A percentile compares a stretch with the other conserved stretches of the same genome.
Evolutionary conservation across 2,329 filamentous ascomycete genomes (phyloP).

Genomic region (Decorospora gaudefroyi): DNA sequence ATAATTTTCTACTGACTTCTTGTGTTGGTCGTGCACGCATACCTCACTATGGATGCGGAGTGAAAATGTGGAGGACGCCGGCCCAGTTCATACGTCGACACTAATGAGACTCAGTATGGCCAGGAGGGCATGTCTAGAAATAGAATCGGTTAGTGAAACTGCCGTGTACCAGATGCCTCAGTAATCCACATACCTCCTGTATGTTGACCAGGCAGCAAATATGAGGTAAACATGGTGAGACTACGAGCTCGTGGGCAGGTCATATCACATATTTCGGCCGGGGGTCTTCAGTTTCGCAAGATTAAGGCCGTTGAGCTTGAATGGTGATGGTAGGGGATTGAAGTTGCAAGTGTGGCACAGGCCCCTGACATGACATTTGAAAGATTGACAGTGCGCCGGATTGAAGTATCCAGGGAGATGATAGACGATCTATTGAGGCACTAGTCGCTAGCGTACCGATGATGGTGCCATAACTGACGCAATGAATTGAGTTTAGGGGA

Average conservation of each 20-base stretch:
- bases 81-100: conserved; percentile 11
- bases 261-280: no score
- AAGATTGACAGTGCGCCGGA: conserved; percentile 15
- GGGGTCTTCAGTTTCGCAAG: conserved; percentile 2
- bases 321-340: no score
- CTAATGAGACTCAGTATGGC: not conserved
- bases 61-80: conserved; percentile 14
- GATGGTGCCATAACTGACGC: conserved; percentile 10
- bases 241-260: not conserved
- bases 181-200: conserved; percentile 3
- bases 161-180: conserved; percentile 12
- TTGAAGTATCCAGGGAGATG: conserved; percentile 21
- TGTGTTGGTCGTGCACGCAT: conserved; percentile 2
- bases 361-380: conserved; percentile 12
- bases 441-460: conserved; percentile 24
- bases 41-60: no score
- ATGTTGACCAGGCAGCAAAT: conserved; percentile 9
- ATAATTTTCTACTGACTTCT: no score
- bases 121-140: conserved; percentile 12
- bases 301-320: conserved; percentile 4
- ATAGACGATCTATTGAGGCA: conserved; percentile 20
- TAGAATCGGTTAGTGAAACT: conserved; percentile 26
- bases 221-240: conserved; percentile 3
- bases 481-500: conserved; percentile 23
- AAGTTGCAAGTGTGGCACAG: no score